Conservation (phyloP, 768 basidiomycete genomes). For the Rhodocollybia butyracea region DNA sequence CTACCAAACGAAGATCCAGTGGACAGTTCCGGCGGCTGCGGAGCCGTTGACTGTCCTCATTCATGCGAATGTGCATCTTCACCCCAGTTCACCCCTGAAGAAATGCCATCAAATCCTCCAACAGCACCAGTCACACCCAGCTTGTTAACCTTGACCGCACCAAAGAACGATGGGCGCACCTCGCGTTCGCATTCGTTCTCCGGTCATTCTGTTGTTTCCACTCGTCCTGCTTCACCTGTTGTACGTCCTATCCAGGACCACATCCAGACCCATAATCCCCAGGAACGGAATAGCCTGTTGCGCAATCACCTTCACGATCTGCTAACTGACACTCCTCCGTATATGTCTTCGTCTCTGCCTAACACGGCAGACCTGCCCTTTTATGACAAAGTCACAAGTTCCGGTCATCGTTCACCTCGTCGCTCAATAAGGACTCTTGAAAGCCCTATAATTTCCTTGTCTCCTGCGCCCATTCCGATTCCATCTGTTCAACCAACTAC, state of each 20-base stretch:
- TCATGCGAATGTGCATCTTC: conserved; percentile 15
- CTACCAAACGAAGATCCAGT: conserved; percentile 26
- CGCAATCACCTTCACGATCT: conserved; percentile 44
- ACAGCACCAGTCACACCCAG: conserved; percentile 11
- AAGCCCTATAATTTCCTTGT: conserved; percentile 20
- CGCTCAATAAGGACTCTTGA: conserved; percentile 21
- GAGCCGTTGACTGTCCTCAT: conserved; percentile 19
- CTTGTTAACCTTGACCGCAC: conserved; percentile 14
- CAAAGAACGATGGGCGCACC: conserved; percentile 6
- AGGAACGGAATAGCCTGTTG: conserved; percentile 16
- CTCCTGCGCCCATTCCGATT: conserved; percentile 11
- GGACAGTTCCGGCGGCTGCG: conserved; percentile 11
- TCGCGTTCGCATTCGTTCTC: conserved; percentile 21
- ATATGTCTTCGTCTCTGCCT: conserved; percentile 41
- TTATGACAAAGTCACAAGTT: not conserved
- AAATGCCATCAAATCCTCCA: not conserved
- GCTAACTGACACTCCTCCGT: conserved; percentile 33
- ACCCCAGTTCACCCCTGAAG: conserved; percentile 10
- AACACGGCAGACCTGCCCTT: conserved; percentile 11
- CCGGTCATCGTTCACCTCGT: conserved; percentile 2
- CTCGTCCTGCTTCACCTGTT: conserved; percentile 13
- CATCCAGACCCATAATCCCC: conserved; percentile 18
- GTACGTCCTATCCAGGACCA: conserved; percentile 16
- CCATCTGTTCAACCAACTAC: conserved; percentile 14
- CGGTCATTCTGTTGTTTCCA: conserved; percentile 15